Evolutionary conservation across 768 basidiomycete species (phyloP).

Genomic region (Mycena rebaudengoi): DNA sequence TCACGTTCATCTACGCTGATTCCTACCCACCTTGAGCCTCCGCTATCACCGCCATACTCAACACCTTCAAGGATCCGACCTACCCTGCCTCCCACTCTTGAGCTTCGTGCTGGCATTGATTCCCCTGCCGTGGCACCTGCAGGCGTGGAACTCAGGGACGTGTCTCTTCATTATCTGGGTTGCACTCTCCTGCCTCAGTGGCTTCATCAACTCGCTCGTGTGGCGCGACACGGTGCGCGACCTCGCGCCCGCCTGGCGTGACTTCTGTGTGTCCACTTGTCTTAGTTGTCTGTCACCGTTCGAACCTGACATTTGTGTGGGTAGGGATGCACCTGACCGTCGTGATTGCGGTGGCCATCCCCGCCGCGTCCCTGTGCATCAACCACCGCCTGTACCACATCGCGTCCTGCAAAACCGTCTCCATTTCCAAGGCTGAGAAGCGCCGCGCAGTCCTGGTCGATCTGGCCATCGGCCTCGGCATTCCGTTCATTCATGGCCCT

Average conservation of each 20-base stretch:
- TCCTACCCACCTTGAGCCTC: no score
- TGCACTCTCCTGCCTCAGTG: slow-evolving; percentile 49
- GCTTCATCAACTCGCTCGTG: slow-evolving; percentile 57
- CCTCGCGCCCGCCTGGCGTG: slow-evolving; percentile 56
- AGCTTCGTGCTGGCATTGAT: no score
- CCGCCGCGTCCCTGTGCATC: slow-evolving; percentile 54
- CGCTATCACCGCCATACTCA: neutral
- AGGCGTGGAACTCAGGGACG: slow-evolving; percentile 67
- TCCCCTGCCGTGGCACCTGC: no score
- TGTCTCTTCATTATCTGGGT: slow-evolving; percentile 65
- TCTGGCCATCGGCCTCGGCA: slow-evolving; percentile 50
- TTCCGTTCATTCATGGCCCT: slow-evolving; percentile 52
- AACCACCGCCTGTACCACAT: slow-evolving; percentile 53
- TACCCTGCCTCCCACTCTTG: no score
- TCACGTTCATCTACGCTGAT: no score
- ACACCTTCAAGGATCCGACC: no score
- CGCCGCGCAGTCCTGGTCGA: slow-evolving; percentile 50
- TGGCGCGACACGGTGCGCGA: no score
- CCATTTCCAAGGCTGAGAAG: slow-evolving; percentile 43
- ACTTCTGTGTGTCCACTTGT: slow-evolving; percentile 45
- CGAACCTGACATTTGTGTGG: neutral
- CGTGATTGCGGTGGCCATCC: slow-evolving; percentile 47
- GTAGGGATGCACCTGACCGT: slow-evolving; percentile 47
- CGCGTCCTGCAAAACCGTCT: slow-evolving; percentile 28
- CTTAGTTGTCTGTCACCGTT: neutral